Conservation (phyloP, 2,329 filamentous ascomycete genomes). For the Macrophomina phaseolina region DNA sequence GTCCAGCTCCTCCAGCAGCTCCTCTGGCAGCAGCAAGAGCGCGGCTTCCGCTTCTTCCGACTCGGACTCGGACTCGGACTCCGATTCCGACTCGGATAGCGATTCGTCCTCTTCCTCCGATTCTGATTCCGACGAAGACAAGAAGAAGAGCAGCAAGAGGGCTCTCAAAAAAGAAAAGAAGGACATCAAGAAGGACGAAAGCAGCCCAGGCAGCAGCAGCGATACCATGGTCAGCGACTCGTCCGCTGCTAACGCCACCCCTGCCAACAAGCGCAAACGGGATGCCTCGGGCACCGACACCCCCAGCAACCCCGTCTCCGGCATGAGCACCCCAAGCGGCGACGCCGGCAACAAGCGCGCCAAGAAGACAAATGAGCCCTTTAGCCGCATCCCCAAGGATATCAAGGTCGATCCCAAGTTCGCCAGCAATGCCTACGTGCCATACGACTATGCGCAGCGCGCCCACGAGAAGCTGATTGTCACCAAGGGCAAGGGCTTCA, state of each 20-base stretch:
- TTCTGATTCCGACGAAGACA: constrained; percentile 5
- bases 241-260: constrained; percentile 35
- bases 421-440: constrained; percentile 78
- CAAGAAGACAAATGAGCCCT: constrained; percentile 69
- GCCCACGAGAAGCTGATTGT: constrained; percentile 88
- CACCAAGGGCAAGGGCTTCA: constrained; percentile 95
- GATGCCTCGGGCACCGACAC: constrained; percentile 41
- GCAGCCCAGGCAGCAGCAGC: constrained; percentile 43
- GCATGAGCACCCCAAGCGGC: constrained; percentile 30
- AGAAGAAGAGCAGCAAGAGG: neutral
- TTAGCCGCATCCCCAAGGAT: constrained; percentile 76
- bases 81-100: constrained; percentile 29
- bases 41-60: constrained; percentile 6
- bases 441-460: constrained; percentile 85
- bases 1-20: neutral
- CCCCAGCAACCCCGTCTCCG: constrained; percentile 35
- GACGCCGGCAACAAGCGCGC: constrained; percentile 38
- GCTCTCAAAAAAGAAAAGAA: constrained; percentile 17
- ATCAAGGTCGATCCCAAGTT: constrained; percentile 72
- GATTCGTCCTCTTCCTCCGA: constrained; percentile 28
- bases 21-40: constrained; percentile 1
- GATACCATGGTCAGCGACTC: constrained; percentile 44
- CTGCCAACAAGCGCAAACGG: constrained; percentile 51
- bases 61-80: constrained; percentile 26
- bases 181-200: constrained; percentile 6